Evolutionary conservation across 2,329 filamentous ascomycete genomes (phyloP).

Genomic region (Ascochyta koolunga): DNA sequence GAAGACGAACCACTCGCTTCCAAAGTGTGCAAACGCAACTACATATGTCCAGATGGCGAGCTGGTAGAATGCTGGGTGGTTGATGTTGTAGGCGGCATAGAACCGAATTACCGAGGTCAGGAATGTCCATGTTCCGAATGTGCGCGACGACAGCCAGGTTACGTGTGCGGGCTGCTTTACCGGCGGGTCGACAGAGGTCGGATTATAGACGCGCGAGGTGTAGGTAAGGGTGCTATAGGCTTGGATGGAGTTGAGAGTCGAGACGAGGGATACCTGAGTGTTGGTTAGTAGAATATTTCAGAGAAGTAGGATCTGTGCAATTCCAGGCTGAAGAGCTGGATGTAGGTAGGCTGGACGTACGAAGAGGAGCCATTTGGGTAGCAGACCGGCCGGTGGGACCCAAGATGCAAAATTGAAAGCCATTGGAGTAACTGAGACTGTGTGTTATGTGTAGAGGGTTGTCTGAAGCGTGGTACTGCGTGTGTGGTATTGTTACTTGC

Average conservation of each 20-base stretch:
- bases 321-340: background rate
- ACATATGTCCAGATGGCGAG: constrained; percentile 82
- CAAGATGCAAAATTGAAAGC: constrained; percentile 5
- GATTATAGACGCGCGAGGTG: constrained; percentile 85
- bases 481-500: too few species aligned
- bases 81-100: constrained; percentile 84
- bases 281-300: background rate
- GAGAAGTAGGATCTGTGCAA: constrained; percentile 5
- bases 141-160: constrained; percentile 76
- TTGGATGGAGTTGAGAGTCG: constrained; percentile 84
- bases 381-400: constrained; percentile 57
- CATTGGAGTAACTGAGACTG: constrained; percentile 8
- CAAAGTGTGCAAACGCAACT: constrained; percentile 65
- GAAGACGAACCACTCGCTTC: constrained; percentile 80
- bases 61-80: constrained; percentile 75
- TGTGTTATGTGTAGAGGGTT: background rate
- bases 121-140: constrained; percentile 89
- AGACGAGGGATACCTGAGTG: constrained; percentile 76
- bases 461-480: too few species aligned
- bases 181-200: constrained; percentile 54
- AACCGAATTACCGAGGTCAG: constrained; percentile 76
- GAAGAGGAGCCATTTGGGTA: constrained; percentile 70
- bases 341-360: constrained; percentile 51
- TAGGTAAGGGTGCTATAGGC: constrained; percentile 80
- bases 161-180: constrained; percentile 56